Percentiles rank a stretch among this genome's conserved stretches.
phyloP scores from a whole-genome alignment of 148 eudicot genomes.

The Diospyros kaki region DNA sequence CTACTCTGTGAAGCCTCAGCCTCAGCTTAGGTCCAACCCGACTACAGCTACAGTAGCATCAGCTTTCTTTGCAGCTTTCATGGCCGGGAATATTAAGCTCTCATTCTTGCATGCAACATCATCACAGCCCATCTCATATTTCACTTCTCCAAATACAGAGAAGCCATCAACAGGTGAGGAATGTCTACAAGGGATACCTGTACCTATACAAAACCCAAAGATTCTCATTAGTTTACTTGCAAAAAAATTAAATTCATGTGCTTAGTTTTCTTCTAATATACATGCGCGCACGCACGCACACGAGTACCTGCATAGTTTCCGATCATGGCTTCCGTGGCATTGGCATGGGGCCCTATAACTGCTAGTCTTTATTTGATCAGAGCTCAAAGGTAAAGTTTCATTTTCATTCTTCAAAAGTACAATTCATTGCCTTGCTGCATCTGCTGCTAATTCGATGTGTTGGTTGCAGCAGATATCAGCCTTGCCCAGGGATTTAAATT shows the following conservation, averaged over 20 bases:
- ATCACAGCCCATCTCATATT: conserved; percentile 14
- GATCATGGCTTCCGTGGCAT: conserved; percentile 54
- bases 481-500: background rate
- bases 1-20: conserved; percentile 7
- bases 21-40: conserved; percentile 15
- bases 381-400: conserved; percentile 16
- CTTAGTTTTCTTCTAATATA: no score
- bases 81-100: conserved; percentile 12
- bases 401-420: conserved; percentile 22
- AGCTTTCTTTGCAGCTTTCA: conserved; percentile 15
- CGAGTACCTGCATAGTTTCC: conserved; percentile 60
- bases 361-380: conserved; percentile 24
- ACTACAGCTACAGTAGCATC: conserved; percentile 20
- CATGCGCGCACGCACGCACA: no score
- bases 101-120: conserved; percentile 16
- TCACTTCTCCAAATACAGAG: background rate
- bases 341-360: conserved; percentile 61
- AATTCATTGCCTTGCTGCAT: conserved; percentile 27
- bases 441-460: conserved; percentile 19
- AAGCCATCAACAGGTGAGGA: conserved; percentile 14
- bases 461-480: conserved; percentile 13
- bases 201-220: no score
- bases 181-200: conserved; percentile 22
- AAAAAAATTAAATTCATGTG: no score
- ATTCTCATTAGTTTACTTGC: no score